phyloP scores from a whole-genome alignment of 306 rosid genomes.

The Cajanus cajan region DNA sequence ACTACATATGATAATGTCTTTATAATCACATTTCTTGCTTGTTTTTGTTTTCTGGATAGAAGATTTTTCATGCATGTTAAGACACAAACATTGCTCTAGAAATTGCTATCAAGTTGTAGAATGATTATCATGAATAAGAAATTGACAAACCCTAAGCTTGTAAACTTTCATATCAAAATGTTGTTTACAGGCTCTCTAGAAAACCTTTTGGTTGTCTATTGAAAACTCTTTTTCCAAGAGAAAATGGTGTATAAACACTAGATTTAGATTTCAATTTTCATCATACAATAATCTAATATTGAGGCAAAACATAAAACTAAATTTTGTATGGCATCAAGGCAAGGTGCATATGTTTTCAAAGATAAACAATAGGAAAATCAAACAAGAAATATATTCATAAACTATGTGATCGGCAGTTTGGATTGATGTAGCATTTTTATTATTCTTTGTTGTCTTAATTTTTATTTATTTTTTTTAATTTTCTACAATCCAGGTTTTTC shows the following conservation, averaged over 20 bases:
- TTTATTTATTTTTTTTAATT: not conserved
- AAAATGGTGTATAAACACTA: not conserved
- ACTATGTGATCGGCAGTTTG: not conserved
- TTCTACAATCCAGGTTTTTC: slow-evolving; percentile 45
- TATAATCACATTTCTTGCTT: not conserved
- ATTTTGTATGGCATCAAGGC: not conserved
- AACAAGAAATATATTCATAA: not conserved
- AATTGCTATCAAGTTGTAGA: not conserved
- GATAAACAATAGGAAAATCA: not conserved
- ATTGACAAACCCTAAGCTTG: not conserved
- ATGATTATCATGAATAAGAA: not conserved
- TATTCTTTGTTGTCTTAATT: slow-evolving; percentile 1
- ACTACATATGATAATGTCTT: not conserved
- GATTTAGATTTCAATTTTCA: not conserved
- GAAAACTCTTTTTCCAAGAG: not conserved
- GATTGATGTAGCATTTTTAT: slow-evolving; percentile 3
- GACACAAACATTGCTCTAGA: not conserved
- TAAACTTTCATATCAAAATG: not conserved
- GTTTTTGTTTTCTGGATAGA: not conserved
- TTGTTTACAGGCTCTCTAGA: not conserved
- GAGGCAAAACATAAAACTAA: not conserved
- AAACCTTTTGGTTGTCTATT: not conserved
- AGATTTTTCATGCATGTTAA: not conserved
- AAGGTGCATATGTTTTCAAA: not conserved
- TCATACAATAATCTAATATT: not conserved